These are phyloP conservation scores for Cinnamomum chago DNA, from an alignment of 164 flowering plant species.

Conservation along the genomic window DNA sequence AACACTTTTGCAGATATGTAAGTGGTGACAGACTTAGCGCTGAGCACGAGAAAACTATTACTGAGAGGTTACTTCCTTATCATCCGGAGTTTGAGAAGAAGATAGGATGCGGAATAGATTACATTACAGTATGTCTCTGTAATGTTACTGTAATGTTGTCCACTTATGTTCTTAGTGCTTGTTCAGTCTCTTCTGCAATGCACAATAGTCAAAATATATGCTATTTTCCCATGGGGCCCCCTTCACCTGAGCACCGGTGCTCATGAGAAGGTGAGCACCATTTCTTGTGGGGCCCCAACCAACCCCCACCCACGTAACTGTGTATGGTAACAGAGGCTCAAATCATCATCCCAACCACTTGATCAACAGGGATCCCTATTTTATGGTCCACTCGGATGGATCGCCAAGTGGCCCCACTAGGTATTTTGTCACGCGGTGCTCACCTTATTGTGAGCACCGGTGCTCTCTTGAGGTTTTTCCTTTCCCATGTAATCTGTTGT, in stretches of 20 bases:
- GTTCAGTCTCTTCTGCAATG: neutral
- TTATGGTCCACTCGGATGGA: too few relatives aligned
- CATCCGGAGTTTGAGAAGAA: conserved; percentile 80
- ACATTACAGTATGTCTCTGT: conserved; percentile 51
- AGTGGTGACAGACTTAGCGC: conserved; percentile 65
- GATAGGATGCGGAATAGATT: conserved; percentile 78
- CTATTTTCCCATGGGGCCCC: neutral
- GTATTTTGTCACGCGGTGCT: too few relatives aligned
- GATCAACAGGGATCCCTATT: too few relatives aligned
- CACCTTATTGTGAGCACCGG: too few relatives aligned
- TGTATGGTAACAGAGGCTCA: too few relatives aligned
- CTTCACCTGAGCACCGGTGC: too few relatives aligned
- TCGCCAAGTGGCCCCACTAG: too few relatives aligned
- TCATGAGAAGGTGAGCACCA: too few relatives aligned
- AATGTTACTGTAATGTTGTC: neutral
- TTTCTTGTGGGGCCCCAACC: too few relatives aligned
- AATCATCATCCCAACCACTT: too few relatives aligned
- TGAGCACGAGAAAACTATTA: conserved; percentile 66
- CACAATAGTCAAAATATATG: neutral
- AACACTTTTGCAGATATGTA: conserved; percentile 49
- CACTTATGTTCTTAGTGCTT: neutral
- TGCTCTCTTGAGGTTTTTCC: neutral
- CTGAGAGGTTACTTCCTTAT: conserved; percentile 72
- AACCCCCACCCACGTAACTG: too few relatives aligned
- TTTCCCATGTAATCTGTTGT: neutral